phyloP scores from a whole-genome alignment of 192 early-diverging fungal species.

The Rhizophagus clarus region DNA sequence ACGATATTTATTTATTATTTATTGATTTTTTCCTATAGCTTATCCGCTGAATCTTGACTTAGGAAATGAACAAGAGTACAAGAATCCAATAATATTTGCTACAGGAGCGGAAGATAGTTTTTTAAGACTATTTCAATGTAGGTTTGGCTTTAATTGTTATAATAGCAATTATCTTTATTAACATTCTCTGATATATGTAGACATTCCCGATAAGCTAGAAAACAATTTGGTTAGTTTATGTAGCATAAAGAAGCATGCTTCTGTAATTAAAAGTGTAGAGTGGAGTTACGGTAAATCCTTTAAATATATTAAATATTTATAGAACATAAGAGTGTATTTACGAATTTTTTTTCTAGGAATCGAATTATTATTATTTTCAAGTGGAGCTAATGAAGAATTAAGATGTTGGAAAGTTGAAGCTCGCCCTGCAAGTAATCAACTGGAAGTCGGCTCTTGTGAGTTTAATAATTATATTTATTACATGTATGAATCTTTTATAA shows the following conservation, averaged over 20 bases:
- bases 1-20: background rate
- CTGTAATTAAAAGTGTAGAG: constrained; percentile 54
- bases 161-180: no score
- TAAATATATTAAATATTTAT: background rate
- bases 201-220: constrained; percentile 31
- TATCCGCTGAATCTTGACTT: background rate
- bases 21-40: background rate
- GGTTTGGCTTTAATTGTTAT: background rate
- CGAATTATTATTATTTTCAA: constrained; percentile 56
- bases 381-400: constrained; percentile 65
- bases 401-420: constrained; percentile 63
- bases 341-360: constrained; percentile 24
- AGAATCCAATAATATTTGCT: constrained; percentile 49
- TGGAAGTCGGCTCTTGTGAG: background rate
- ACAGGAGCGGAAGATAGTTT: constrained; percentile 61
- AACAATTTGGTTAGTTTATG: constrained; percentile 19
- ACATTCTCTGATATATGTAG: constrained; percentile 4
- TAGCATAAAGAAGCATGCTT: constrained; percentile 52
- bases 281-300: constrained; percentile 35
- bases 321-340: background rate
- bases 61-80: background rate
- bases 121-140: constrained; percentile 58
- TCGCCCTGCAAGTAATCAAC: constrained; percentile 19
- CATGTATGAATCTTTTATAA: background rate
- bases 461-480: background rate